A percentile compares a stretch with the other conserved stretches of the same genome.
Evolutionary conservation across 257 asterid species (phyloP).

Genomic region (Osmanthus fragrans): DNA sequence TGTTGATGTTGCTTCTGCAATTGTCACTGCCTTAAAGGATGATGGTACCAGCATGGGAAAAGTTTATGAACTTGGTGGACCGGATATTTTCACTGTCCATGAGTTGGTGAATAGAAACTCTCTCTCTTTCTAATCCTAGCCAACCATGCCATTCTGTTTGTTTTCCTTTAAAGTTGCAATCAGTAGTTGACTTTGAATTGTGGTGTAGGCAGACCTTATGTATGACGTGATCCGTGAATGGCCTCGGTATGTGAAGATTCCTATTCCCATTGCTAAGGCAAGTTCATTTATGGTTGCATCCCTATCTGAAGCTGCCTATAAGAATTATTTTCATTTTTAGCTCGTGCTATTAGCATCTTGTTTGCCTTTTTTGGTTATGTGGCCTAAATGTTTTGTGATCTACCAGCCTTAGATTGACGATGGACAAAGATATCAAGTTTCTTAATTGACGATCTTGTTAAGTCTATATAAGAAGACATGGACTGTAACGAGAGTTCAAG

Average conservation of each 20-base stretch:
- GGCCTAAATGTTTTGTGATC: background rate
- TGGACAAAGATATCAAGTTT: background rate
- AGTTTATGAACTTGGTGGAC: conserved; percentile 96
- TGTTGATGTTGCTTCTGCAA: conserved; percentile 91
- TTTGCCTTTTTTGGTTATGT: background rate
- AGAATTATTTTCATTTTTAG: background rate
- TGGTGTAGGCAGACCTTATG: conserved; percentile 85
- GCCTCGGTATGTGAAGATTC: conserved; percentile 89
- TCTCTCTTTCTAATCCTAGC: background rate
- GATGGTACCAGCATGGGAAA: conserved; percentile 94
- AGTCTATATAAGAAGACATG: conserved; percentile 11
- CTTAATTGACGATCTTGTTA: background rate
- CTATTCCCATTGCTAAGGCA: conserved; percentile 90
- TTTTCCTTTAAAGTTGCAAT: background rate
- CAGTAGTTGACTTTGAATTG: conserved; percentile 18
- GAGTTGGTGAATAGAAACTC: conserved; percentile 22
- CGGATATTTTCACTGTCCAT: conserved; percentile 68
- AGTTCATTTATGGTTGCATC: conserved; percentile 29
- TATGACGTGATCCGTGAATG: conserved; percentile 79
- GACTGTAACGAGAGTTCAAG: conserved; percentile 8
- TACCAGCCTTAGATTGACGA: background rate
- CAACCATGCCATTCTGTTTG: background rate
- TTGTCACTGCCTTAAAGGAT: conserved; percentile 81
- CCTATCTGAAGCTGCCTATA: background rate
- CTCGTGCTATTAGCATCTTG: conserved; percentile 7